Conservation (phyloP, 805 yeast genomes). For the Blastobotrys terrestris region DNA sequence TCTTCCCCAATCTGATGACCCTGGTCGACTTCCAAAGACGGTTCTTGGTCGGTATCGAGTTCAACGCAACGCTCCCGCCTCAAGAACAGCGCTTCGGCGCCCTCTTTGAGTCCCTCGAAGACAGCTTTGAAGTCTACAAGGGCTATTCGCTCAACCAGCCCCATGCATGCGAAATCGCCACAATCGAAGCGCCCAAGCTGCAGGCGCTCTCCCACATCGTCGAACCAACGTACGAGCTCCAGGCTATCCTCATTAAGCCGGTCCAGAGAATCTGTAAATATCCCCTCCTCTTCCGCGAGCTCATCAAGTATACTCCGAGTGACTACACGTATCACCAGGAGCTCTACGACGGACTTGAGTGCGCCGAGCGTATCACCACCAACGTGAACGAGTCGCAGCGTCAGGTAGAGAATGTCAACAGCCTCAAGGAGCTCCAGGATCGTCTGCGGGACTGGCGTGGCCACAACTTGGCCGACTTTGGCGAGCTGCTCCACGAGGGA, state of each 20-base stretch:
- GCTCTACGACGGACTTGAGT: slow-evolving; percentile 58
- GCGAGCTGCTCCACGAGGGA: slow-evolving; percentile 75
- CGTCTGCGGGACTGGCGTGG: slow-evolving; percentile 92
- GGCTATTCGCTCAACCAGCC: slow-evolving; percentile 92
- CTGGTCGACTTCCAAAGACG: slow-evolving; percentile 90
- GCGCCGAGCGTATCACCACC: slow-evolving; percentile 77
- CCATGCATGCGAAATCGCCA: slow-evolving; percentile 76
- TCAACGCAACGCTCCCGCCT: slow-evolving; percentile 69
- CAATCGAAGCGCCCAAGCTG: slow-evolving; percentile 53
- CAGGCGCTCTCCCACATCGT: slow-evolving; percentile 50
- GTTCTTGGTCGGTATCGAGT: slow-evolving; percentile 81
- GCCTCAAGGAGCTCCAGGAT: slow-evolving; percentile 58
- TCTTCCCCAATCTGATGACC: slow-evolving; percentile 80
- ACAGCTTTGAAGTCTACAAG: slow-evolving; percentile 82
- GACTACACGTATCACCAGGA: slow-evolving; percentile 56
- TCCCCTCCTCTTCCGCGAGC: slow-evolving; percentile 69
- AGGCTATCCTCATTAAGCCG: slow-evolving; percentile 84
- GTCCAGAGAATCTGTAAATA: slow-evolving; percentile 95
- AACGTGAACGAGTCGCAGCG: slow-evolving; percentile 92
- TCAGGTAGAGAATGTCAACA: slow-evolving; percentile 75
- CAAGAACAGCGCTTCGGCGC: slow-evolving; percentile 83
- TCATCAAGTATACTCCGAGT: slow-evolving; percentile 57
- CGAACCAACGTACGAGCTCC: slow-evolving; percentile 84
- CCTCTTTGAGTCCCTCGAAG: slow-evolving; percentile 76
- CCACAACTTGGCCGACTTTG: slow-evolving; percentile 69